These are phyloP conservation scores for Epichloe festucae DNA, from an alignment of 2,329 filamentous ascomycete species.

Conservation along the genomic window DNA sequence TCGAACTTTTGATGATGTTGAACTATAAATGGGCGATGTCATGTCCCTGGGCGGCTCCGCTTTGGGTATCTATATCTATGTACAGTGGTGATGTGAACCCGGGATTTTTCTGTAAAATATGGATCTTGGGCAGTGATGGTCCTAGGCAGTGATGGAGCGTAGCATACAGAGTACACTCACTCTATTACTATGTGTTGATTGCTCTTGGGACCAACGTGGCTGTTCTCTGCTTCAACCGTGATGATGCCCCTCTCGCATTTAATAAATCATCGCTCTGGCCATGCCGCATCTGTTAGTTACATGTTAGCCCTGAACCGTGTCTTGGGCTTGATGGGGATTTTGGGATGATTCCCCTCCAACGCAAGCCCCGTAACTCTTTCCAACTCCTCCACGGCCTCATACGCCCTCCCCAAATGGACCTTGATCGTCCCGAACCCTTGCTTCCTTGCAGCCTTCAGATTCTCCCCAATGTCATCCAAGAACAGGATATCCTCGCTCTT, in stretches of 20 bases:
- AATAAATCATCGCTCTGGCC: not conserved
- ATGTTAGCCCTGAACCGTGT: conserved; percentile 29
- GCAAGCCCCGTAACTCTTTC: conserved; percentile 60
- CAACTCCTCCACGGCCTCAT: conserved; percentile 69
- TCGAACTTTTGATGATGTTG: no score
- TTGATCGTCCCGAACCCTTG: conserved; percentile 75
- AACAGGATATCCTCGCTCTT: conserved; percentile 63
- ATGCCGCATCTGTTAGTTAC: conserved; percentile 8
- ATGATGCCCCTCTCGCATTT: not conserved
- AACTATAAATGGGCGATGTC: no score
- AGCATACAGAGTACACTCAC: no score
- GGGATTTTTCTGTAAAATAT: no score
- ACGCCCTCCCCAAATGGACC: conserved; percentile 64
- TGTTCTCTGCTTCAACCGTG: no score
- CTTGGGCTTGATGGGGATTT: conserved; percentile 30
- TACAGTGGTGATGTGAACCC: no score
- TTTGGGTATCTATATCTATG: no score
- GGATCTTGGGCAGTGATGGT: no score
- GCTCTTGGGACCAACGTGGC: no score
- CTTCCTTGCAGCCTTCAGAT: conserved; percentile 65
- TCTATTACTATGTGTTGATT: no score
- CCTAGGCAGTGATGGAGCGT: no score
- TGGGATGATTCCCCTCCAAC: conserved; percentile 45
- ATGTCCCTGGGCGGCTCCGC: no score
- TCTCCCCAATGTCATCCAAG: conserved; percentile 88